Percentiles rank a stretch among this genome's conserved stretches.
These are phyloP conservation scores for Starmera amethionina DNA, from an alignment of 805 yeast species.

Conservation along the genomic window DNA sequence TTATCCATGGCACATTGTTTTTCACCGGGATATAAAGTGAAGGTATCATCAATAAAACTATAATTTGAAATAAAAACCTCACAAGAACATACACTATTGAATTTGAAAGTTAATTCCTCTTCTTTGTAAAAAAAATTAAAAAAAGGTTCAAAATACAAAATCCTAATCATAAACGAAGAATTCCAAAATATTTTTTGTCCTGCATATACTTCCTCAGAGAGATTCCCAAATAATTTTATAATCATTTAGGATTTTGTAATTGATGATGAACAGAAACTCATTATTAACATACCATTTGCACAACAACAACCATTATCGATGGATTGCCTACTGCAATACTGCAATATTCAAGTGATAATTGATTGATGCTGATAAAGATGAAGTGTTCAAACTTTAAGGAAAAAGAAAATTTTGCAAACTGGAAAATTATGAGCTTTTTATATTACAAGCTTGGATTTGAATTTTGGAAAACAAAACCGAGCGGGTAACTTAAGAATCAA, in stretches of 20 bases:
- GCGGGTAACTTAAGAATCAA: too few species aligned
- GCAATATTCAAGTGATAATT: too few species aligned
- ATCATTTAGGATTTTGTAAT: constrained; percentile 17
- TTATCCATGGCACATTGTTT: constrained; percentile 69
- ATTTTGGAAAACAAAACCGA: too few species aligned
- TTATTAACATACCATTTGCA: neutral
- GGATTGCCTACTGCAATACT: too few species aligned
- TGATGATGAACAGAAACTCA: neutral
- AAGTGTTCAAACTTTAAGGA: too few species aligned
- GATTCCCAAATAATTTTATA: constrained; percentile 25
- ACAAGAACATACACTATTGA: neutral
- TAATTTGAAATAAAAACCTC: neutral
- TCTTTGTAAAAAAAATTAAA: constrained; percentile 7
- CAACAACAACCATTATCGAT: too few species aligned
- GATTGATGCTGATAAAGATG: too few species aligned
- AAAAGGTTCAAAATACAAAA: constrained; percentile 1
- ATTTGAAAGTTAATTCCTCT: constrained; percentile 1
- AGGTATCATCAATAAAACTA: constrained; percentile 11
- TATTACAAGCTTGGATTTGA: too few species aligned
- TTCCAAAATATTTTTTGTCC: constrained; percentile 57
- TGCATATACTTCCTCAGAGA: constrained; percentile 71
- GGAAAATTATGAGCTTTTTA: too few species aligned
- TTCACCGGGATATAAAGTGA: constrained; percentile 35
- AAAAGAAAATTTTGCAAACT: too few species aligned
- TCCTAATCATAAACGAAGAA: constrained; percentile 64